Evolutionary conservation across 805 yeast species (phyloP).

Genomic region (Lipomyces sp.): DNA sequence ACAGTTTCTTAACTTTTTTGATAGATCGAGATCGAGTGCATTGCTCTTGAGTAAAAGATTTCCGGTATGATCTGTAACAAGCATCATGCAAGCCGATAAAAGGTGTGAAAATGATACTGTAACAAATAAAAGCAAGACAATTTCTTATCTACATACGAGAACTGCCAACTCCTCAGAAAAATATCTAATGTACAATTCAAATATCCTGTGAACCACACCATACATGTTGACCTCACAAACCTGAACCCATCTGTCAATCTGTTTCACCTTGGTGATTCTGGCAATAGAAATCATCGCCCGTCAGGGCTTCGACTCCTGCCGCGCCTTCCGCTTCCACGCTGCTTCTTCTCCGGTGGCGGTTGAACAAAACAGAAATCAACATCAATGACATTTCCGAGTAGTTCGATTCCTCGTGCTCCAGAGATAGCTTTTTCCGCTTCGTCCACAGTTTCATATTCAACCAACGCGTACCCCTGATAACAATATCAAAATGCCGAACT

Average conservation of each 20-base stretch:
- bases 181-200: constrained; percentile 5
- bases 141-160: neutral
- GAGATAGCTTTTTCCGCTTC: constrained; percentile 48
- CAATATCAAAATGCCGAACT: constrained; percentile 11
- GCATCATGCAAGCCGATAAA: neutral
- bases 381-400: constrained; percentile 46
- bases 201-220: neutral
- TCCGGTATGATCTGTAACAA: neutral
- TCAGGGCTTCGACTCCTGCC: constrained; percentile 35
- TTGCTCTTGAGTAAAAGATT: constrained; percentile 67
- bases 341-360: constrained; percentile 29
- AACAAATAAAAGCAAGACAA: neutral
- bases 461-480: constrained; percentile 49
- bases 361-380: constrained; percentile 51
- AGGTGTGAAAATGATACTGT: neutral
- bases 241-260: neutral
- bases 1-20: constrained; percentile 27
- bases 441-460: constrained; percentile 46
- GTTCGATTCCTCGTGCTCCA: constrained; percentile 44
- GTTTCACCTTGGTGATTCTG: neutral
- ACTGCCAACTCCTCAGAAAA: constrained; percentile 1
- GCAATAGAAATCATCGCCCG: constrained; percentile 9
- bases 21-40: constrained; percentile 81
- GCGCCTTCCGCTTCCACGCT: constrained; percentile 29
- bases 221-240: neutral